Evolutionary conservation across 2,329 filamentous ascomycete species (phyloP).

Genomic region (Ophiocordyceps polyrhachis-furcata): DNA sequence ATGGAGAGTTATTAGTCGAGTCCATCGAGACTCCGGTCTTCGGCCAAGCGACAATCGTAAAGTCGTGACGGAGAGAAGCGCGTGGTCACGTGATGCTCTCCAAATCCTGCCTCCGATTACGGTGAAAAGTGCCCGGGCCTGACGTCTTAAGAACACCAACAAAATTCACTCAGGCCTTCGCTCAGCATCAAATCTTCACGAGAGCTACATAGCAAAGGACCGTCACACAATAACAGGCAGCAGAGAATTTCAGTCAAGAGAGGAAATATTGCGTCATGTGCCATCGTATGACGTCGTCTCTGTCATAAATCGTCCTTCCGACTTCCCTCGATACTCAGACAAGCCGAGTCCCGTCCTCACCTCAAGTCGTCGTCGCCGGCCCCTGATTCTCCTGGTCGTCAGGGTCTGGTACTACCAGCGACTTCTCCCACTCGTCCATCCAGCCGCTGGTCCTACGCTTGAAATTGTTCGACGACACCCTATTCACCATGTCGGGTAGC

Average conservation of each 20-base stretch:
- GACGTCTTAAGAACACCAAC: too few relatives aligned
- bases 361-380: not conserved
- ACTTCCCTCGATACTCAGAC: not conserved
- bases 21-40: not conserved
- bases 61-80: too few relatives aligned
- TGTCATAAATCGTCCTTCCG: not conserved
- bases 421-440: constrained; percentile 81
- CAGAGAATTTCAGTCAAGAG: not conserved
- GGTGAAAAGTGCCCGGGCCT: too few relatives aligned
- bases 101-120: too few relatives aligned
- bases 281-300: not conserved
- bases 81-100: too few relatives aligned
- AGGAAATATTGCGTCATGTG: not conserved
- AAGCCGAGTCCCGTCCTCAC: not conserved
- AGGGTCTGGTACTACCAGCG: constrained; percentile 12
- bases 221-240: not conserved
- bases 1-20: not conserved
- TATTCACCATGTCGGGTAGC: constrained; percentile 52
- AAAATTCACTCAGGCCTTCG: too few relatives aligned
- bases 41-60: too few relatives aligned
- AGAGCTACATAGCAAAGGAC: not conserved
- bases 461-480: constrained; percentile 55
- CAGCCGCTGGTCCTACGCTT: constrained; percentile 69
- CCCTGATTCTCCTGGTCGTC: constrained; percentile 15
- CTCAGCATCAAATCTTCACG: not conserved